Percentiles rank a stretch among this genome's conserved stretches.
These are phyloP conservation scores for Drosera spatulata DNA, from an alignment of 179 eudicot genomes.

Conservation along the genomic window DNA sequence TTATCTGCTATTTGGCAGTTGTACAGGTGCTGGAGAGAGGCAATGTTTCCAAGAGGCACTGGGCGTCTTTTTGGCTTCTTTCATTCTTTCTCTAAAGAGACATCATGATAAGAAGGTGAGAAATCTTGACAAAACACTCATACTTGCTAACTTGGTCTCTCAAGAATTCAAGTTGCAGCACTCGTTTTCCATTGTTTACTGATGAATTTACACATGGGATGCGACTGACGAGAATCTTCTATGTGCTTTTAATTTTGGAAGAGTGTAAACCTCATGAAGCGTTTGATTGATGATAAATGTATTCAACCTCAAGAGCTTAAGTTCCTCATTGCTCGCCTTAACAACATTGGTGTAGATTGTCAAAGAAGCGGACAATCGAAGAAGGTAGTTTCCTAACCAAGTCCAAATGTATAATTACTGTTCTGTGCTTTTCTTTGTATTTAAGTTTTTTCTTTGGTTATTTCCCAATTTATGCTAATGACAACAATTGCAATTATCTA, in stretches of 20 bases:
- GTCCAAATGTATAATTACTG: constrained; percentile 1
- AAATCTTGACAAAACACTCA: constrained; percentile 43
- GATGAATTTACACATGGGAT: background rate
- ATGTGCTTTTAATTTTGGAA: constrained; percentile 35
- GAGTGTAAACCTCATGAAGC: constrained; percentile 29
- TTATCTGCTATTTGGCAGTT: constrained; percentile 10
- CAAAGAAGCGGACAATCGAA: constrained; percentile 33
- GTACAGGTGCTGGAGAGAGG: constrained; percentile 23
- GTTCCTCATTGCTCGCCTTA: constrained; percentile 41
- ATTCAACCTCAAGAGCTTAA: constrained; percentile 42
- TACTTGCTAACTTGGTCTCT: background rate
- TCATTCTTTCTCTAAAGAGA: constrained; percentile 51
- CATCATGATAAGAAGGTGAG: constrained; percentile 24
- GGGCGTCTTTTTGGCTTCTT: constrained; percentile 48
- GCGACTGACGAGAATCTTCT: constrained; percentile 10
- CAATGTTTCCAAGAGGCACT: constrained; percentile 35
- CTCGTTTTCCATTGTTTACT: background rate
- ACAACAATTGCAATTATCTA: background rate
- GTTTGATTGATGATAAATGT: constrained; percentile 48
- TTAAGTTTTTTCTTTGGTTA: background rate
- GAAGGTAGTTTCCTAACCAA: constrained; percentile 37
- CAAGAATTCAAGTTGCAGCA: background rate
- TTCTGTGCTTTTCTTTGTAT: background rate
- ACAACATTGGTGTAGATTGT: constrained; percentile 55
- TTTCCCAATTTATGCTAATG: background rate